phyloP scores from a whole-genome alignment of 176 grass and related monocot species.

The Lolium perenne region DNA sequence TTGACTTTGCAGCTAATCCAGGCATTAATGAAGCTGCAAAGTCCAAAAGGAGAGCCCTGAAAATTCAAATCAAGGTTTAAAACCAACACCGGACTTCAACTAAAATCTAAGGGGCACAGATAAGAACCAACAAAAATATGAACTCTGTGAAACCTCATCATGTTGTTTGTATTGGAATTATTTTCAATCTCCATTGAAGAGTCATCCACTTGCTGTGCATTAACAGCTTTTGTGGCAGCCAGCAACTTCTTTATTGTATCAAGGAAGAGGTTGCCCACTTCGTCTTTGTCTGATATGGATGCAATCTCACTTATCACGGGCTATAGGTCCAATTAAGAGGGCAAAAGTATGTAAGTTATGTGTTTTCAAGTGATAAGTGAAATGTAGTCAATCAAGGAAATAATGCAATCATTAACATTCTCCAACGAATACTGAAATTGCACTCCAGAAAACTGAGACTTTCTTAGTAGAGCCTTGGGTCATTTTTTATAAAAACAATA shows the following conservation, averaged over 20 bases:
- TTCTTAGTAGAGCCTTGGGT: constrained; percentile 7
- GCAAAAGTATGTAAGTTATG: background rate
- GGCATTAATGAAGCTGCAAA: constrained; percentile 88
- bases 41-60: constrained; percentile 81
- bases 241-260: constrained; percentile 69
- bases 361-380: constrained; percentile 31
- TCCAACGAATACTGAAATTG: background rate
- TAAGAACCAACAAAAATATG: constrained; percentile 36
- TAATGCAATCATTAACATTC: constrained; percentile 10
- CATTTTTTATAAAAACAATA: background rate
- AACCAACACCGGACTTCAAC: constrained; percentile 2
- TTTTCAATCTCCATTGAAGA: constrained; percentile 69
- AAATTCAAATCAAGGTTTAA: constrained; percentile 39
- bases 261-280: constrained; percentile 71
- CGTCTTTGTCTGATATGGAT: constrained; percentile 78
- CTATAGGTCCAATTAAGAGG: constrained; percentile 55
- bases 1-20: constrained; percentile 67
- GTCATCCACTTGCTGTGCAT: constrained; percentile 57
- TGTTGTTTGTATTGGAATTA: constrained; percentile 48
- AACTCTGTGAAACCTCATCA: constrained; percentile 57
- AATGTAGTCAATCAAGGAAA: constrained; percentile 24
- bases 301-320: constrained; percentile 79
- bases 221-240: constrained; percentile 74
- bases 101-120: constrained; percentile 15
- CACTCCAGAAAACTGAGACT: background rate